These are phyloP conservation scores for Alternaria consortialis DNA, from an alignment of 2,329 filamentous ascomycete species.

Conservation along the genomic window DNA sequence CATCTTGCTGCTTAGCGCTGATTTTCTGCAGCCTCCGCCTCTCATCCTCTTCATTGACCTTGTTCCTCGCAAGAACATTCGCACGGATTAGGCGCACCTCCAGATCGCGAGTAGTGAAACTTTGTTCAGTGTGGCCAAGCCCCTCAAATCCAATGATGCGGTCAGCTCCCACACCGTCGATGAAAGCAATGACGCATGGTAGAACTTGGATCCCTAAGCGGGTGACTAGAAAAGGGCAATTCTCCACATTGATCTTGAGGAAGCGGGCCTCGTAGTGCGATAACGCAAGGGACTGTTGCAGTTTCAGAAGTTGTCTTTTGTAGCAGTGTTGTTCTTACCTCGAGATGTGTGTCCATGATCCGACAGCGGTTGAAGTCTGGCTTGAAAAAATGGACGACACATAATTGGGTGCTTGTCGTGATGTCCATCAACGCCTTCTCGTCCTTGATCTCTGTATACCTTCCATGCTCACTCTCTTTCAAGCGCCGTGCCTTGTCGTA, in stretches of 20 bases:
- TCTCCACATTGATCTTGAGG: slow-evolving; percentile 67
- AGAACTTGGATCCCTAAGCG: slow-evolving; percentile 66
- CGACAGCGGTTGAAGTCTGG: slow-evolving; percentile 69
- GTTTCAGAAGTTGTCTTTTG: not conserved
- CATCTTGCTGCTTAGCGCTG: slow-evolving; percentile 47
- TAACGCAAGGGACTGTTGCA: slow-evolving; percentile 57
- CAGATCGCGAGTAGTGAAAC: slow-evolving; percentile 63
- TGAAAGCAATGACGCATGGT: slow-evolving; percentile 66
- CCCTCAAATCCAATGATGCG: slow-evolving; percentile 68
- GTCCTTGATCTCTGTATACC: slow-evolving; percentile 64
- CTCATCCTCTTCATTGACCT: slow-evolving; percentile 59
- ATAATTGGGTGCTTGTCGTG: slow-evolving; percentile 66
- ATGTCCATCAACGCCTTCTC: slow-evolving; percentile 68
- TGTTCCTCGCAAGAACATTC: slow-evolving; percentile 62
- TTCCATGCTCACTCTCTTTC: slow-evolving; percentile 61
- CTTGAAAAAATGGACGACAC: slow-evolving; percentile 71
- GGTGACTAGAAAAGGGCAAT: slow-evolving; percentile 67
- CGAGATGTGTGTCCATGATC: slow-evolving; percentile 69
- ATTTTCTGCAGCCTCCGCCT: slow-evolving; percentile 35
- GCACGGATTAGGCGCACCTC: slow-evolving; percentile 62
- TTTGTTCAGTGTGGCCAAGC: slow-evolving; percentile 62
- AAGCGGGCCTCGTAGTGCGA: slow-evolving; percentile 68
- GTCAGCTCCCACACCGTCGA: slow-evolving; percentile 64
- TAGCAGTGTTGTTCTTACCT: slow-evolving; percentile 39
- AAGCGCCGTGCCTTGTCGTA: slow-evolving; percentile 62